Percentiles rank a stretch among this genome's conserved stretches.
phyloP scores from a whole-genome alignment of 2,329 filamentous ascomycete genomes.

The Paecilomyces sp. region DNA sequence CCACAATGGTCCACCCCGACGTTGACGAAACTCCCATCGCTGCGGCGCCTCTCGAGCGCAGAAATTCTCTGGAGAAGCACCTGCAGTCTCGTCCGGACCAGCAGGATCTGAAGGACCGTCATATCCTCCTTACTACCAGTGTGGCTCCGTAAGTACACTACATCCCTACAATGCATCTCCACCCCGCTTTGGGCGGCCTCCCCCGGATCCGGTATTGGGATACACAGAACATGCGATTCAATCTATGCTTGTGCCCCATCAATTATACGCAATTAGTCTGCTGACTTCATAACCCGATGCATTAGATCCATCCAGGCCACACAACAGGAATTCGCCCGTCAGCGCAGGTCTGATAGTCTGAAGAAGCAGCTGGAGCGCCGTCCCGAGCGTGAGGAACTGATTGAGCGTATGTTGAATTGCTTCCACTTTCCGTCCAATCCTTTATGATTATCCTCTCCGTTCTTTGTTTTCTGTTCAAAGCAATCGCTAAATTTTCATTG shows the following conservation, averaged over 20 bases:
- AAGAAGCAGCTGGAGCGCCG: constrained; percentile 58
- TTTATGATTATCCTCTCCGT: neutral
- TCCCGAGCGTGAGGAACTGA: constrained; percentile 64
- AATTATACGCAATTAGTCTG: neutral
- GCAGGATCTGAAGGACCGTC: constrained; percentile 60
- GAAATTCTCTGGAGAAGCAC: constrained; percentile 66
- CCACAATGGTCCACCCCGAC: constrained; percentile 10
- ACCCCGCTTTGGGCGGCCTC: neutral
- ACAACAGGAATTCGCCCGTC: constrained; percentile 57
- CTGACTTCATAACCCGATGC: neutral
- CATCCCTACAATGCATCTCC: neutral
- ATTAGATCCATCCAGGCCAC: constrained; percentile 54
- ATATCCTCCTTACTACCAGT: constrained; percentile 61
- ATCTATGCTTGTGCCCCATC: neutral
- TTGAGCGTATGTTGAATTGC: constrained; percentile 58
- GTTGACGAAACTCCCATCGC: constrained; percentile 56
- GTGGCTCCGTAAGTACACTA: constrained; percentile 53
- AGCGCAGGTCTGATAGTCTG: constrained; percentile 55
- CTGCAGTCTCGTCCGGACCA: constrained; percentile 61
- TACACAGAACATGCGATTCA: neutral
- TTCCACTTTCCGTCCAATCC: constrained; percentile 1
- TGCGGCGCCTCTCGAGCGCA: constrained; percentile 41
- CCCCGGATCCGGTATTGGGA: neutral
- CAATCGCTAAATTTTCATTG: neutral
- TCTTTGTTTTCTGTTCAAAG: neutral